phyloP scores from a whole-genome alignment of 2,329 filamentous ascomycete genomes.

The Ophiocordyceps robertsii region DNA sequence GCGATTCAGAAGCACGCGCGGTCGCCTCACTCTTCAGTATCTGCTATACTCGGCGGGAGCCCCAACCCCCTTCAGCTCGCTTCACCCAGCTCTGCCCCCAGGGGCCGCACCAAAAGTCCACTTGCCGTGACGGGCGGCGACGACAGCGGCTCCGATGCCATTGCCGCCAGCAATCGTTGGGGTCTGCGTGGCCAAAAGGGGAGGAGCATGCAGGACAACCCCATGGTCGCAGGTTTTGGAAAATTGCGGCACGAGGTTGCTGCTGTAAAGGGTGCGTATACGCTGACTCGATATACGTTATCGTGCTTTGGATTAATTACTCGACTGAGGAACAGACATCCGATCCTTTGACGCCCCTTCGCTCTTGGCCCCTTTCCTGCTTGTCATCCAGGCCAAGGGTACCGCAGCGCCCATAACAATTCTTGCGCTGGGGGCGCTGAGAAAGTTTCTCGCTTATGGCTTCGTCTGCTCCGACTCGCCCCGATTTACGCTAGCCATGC shows the following conservation, averaged over 20 bases:
- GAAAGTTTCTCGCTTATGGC: conserved; percentile 93
- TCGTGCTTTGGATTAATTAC: not conserved
- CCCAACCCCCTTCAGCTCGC: conserved; percentile 44
- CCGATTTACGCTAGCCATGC: conserved; percentile 84
- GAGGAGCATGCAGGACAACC: conserved; percentile 95
- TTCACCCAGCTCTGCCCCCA: conserved; percentile 27
- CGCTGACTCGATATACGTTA: not conserved
- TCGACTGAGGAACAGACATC: conserved; percentile 48
- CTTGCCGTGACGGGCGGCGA: conserved; percentile 13
- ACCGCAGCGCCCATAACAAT: conserved; percentile 95
- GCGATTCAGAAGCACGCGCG: conserved; percentile 96
- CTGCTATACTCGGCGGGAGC: conserved; percentile 78
- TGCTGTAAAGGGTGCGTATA: conserved; percentile 54
- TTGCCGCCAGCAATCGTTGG: conserved; percentile 65
- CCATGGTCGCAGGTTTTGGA: conserved; percentile 88
- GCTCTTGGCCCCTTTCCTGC: conserved; percentile 83
- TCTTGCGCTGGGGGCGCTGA: conserved; percentile 81
- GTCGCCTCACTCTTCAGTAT: conserved; percentile 91
- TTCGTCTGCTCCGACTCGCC: conserved; percentile 76
- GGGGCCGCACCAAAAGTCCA: conserved; percentile 28
- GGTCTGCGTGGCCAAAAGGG: conserved; percentile 88
- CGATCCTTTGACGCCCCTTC: conserved; percentile 77
- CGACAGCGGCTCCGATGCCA: conserved; percentile 35
- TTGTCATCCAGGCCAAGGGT: conserved; percentile 91
- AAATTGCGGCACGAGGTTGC: conserved; percentile 79